phyloP scores from a whole-genome alignment of 176 grass and related monocot genomes.

The Sorghum bicolor region Sorghum_bicolor_NCBIv3 NC_012879.2:46838501-46839000 shows the following conservation, averaged over 20 bases:
- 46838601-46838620: constrained; percentile 46
- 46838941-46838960: not conserved
- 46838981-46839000: not conserved
- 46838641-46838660: constrained; percentile 57
- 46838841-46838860: not conserved
- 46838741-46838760: not conserved
- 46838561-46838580: constrained; percentile 63
- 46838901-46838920: not conserved
- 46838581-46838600: constrained; percentile 32
- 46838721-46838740: constrained; percentile 26
- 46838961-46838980: not conserved
- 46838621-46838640: constrained; percentile 63
- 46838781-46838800: not conserved
- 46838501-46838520: constrained; percentile 56
- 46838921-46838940: not conserved
- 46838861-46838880: not conserved
- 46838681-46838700: not conserved
- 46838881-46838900: not conserved
- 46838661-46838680: constrained; percentile 35
- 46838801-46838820: not conserved
- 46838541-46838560: constrained; percentile 46
- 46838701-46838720: not conserved
- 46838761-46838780: not conserved
- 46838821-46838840: not conserved
- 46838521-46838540: constrained; percentile 51